Evolutionary conservation across 805 yeast species (phyloP), one percentile per base, ranked within the genome.

Genomic region (Starmera caribaea): DNA sequence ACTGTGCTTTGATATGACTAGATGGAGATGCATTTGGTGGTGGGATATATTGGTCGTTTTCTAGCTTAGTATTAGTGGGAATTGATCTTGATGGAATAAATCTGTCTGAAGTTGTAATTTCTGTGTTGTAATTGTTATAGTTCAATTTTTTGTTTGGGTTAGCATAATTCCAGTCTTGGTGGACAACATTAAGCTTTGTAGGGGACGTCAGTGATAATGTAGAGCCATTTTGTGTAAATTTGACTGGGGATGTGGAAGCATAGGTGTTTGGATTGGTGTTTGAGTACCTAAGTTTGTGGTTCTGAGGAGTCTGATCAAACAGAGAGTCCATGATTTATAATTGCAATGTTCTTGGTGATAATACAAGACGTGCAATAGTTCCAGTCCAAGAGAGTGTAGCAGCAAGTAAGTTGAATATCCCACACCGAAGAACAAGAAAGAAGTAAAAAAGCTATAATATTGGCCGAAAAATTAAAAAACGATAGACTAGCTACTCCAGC

Each of bases 71-170:
- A 41, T 73, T 50, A 31, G 76, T 68, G 1, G 71, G 64, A 14
- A 70, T 61, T 48, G 69, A 73, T 37, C 80, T 55, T 28, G 74
- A 62, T 3, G 86, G 86, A 37, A 79, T 77, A 50, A 76, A 79
- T 42, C 86, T 59, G 49, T 79, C 85, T 8, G 73, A 61, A 9
- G 55, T 49, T 42, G 60, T 53, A 2, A 49, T 43, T n/a, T 47
- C 41, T 31, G 51, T 47, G 37, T 33, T 44, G 48, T 29, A 48
- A 41, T 52, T 39, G 48, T 55, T 39, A 44, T 50, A 34, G 49
- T 46, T 37, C 48, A 43, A 32, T 44, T 46, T 35, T 49, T 42
- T 10, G 47, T 48, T 30, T 46, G 41, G 8, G 41, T 40, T 8
- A 52, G 41, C 27, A 45, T 49, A 27, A 48, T 51, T 51, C 62